phyloP scores from a whole-genome alignment of 352 stramenopile species.

The Hyaloperonospora arabidopsidis region DNA sequence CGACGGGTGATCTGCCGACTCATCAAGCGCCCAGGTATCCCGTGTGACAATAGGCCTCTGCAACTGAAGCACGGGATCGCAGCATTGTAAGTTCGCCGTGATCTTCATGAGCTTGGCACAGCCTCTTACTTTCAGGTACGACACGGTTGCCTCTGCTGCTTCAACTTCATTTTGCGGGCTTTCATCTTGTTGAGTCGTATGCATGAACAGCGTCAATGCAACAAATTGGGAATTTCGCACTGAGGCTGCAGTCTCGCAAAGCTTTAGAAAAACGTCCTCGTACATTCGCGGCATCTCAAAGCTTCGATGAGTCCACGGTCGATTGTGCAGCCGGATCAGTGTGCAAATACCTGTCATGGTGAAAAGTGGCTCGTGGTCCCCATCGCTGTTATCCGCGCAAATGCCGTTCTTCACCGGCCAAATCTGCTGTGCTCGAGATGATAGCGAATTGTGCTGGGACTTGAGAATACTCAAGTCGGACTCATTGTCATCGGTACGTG shows the following conservation, averaged over 20 bases:
- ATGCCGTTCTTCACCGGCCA: too few relatives aligned
- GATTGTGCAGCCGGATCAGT: conserved; percentile 7
- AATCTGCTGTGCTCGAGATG: too few relatives aligned
- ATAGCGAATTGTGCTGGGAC: too few relatives aligned
- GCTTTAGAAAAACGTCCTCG: conserved; percentile 46
- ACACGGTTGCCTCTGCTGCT: conserved; percentile 7
- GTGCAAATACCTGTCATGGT: background rate
- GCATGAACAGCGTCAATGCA: conserved; percentile 47
- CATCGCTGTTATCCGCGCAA: conserved; percentile 9
- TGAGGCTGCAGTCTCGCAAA: conserved; percentile 42
- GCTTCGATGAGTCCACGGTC: conserved; percentile 24
- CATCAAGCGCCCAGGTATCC: conserved; percentile 30
- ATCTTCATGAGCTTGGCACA: conserved; percentile 49
- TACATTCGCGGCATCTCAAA: conserved; percentile 32
- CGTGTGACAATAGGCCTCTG: conserved; percentile 40
- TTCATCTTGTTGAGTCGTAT: conserved; percentile 6
- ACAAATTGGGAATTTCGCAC: conserved; percentile 46
- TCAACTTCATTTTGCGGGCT: conserved; percentile 15
- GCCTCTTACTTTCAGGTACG: conserved; percentile 46
- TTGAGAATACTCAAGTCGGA: too few relatives aligned
- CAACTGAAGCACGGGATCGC: conserved; percentile 49
- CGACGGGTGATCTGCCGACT: conserved; percentile 19
- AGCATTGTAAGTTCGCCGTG: conserved; percentile 53
- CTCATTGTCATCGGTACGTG: too few relatives aligned
- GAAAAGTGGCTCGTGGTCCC: conserved; percentile 29